phyloP scores from a whole-genome alignment of 306 rosid species.

The Mimosa pudica region DNA sequence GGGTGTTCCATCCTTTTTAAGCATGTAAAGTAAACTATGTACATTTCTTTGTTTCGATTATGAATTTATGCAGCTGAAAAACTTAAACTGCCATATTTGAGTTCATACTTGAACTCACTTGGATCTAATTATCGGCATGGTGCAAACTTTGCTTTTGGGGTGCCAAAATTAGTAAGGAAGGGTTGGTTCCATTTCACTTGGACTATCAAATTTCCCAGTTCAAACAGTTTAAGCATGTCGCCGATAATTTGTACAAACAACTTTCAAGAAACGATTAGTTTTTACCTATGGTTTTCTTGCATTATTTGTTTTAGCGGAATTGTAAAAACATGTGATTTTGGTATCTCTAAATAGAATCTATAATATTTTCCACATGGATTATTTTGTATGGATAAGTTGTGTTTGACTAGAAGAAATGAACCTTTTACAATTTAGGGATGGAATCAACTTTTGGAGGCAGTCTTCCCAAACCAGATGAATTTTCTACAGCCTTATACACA shows the following conservation, averaged over 20 bases:
- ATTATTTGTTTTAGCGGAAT: too few relatives aligned
- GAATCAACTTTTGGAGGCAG: constrained; percentile 42
- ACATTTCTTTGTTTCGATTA: constrained; percentile 8
- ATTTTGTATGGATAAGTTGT: neutral
- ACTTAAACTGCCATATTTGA: constrained; percentile 70
- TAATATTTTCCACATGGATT: neutral
- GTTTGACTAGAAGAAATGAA: constrained; percentile 16
- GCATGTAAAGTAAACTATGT: too few relatives aligned
- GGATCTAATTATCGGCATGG: constrained; percentile 81
- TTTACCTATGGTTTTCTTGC: neutral
- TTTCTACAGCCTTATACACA: constrained; percentile 71
- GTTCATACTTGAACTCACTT: constrained; percentile 80
- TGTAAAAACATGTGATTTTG: constrained; percentile 7
- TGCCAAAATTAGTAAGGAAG: constrained; percentile 68
- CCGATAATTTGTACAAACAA: constrained; percentile 55
- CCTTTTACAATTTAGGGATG: constrained; percentile 40
- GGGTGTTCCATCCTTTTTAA: too few relatives aligned
- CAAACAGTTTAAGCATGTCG: constrained; percentile 61
- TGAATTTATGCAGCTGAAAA: constrained; percentile 66
- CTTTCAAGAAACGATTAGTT: constrained; percentile 46
- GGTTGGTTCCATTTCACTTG: constrained; percentile 78
- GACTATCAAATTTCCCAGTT: constrained; percentile 77
- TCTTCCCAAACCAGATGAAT: constrained; percentile 75
- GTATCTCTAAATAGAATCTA: neutral
- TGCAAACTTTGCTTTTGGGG: constrained; percentile 87